Evolutionary conservation across 129 eudicot species (phyloP).

Genomic region (Artemisia tridentata): DNA sequence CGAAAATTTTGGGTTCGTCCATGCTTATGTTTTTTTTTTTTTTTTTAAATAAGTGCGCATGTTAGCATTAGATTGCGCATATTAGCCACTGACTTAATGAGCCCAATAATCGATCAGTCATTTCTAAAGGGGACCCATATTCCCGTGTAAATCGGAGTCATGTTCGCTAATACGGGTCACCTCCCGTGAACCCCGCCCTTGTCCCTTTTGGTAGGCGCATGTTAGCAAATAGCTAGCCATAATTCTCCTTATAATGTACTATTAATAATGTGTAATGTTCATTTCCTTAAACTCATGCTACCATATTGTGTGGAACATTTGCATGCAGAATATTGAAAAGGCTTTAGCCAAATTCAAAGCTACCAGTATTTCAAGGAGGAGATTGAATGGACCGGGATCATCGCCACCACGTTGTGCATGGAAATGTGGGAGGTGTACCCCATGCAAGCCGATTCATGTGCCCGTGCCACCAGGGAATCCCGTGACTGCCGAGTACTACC

Average conservation of each 20-base stretch:
- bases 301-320: conserved; percentile 5
- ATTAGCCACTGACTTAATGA: conserved; percentile 19
- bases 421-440: conserved; percentile 78
- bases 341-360: conserved; percentile 9
- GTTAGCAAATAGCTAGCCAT: conserved; percentile 20
- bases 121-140: conserved; percentile 29
- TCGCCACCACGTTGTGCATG: conserved; percentile 76
- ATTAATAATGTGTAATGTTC: conserved; percentile 17
- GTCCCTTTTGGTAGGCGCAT: conserved; percentile 30
- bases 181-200: conserved; percentile 32
- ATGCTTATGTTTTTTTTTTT: no score
- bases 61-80: conserved; percentile 15
- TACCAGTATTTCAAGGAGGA: conserved; percentile 29
- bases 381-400: conserved; percentile 61
- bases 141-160: conserved; percentile 27
- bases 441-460: conserved; percentile 79
- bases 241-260: background rate
- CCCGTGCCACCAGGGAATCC: conserved; percentile 77
- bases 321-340: conserved; percentile 20
- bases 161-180: conserved; percentile 29
- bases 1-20: no score
- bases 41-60: conserved; percentile 8
- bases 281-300: conserved; percentile 1
- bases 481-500: conserved; percentile 79
- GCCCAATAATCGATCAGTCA: conserved; percentile 29